These are phyloP conservation scores for Xerocomus amazonicus DNA, from an alignment of 1,284 basidiomycete species.

Conservation along the genomic window DNA sequence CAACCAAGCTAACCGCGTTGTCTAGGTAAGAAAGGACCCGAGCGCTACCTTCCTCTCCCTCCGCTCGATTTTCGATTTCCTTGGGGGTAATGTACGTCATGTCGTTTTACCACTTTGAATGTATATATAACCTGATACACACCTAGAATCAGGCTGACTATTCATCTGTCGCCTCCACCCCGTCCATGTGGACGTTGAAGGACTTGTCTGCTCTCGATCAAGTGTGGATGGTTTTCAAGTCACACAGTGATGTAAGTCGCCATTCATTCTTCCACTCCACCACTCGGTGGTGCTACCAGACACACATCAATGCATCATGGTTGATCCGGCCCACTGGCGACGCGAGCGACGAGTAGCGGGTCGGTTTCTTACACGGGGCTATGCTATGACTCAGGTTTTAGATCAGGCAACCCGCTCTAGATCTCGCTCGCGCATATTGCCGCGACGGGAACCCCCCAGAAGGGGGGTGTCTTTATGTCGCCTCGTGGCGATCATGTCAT, in stretches of 20 bases:
- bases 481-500: slow-evolving; percentile 22
- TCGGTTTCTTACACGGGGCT: no score
- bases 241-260: slow-evolving; percentile 55
- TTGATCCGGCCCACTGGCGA: no score
- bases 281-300: no score
- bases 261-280: neutral
- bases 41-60: slow-evolving; percentile 35
- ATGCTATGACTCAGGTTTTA: slow-evolving; percentile 19
- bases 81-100: no score
- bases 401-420: slow-evolving; percentile 22
- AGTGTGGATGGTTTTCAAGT: slow-evolving; percentile 55
- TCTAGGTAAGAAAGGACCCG: slow-evolving; percentile 25
- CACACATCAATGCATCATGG: no score
- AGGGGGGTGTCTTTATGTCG: neutral
- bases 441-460: neutral
- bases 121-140: slow-evolving; percentile 9
- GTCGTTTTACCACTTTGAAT: neutral
- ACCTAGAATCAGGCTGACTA: slow-evolving; percentile 14
- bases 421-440: neutral
- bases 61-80: slow-evolving; percentile 29
- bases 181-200: slow-evolving; percentile 45
- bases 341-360: no score
- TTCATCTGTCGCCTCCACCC: no score
- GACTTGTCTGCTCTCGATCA: slow-evolving; percentile 38
- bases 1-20: slow-evolving; percentile 9